phyloP scores from a whole-genome alignment of 75 land plant genomes.

The Pseudotsuga menziesii region DNA sequence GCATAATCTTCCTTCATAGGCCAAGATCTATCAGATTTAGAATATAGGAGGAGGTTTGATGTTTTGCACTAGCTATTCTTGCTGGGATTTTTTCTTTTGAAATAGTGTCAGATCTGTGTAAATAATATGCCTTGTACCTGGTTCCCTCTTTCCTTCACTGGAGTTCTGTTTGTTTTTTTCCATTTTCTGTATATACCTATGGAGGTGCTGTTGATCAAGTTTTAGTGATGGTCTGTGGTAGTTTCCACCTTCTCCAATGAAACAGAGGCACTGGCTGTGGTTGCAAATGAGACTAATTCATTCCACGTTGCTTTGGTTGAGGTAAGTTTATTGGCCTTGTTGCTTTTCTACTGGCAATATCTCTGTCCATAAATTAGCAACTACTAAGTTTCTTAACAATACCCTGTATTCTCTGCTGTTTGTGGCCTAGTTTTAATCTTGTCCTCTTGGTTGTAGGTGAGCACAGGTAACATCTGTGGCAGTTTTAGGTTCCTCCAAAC shows the following conservation, averaged over 20 bases:
- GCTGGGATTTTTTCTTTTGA: too few relatives aligned
- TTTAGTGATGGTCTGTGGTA: slow-evolving; percentile 17
- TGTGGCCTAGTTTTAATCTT: neutral
- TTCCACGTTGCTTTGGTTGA: slow-evolving; percentile 76
- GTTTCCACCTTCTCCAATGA: slow-evolving; percentile 50
- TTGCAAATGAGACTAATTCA: slow-evolving; percentile 24
- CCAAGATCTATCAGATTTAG: too few relatives aligned
- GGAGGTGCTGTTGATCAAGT: slow-evolving; percentile 3
- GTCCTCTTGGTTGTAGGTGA: slow-evolving; percentile 32
- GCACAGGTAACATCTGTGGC: slow-evolving; percentile 15
- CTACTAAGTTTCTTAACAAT: neutral
- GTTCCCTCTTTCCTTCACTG: neutral
- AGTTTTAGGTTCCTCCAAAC: slow-evolving; percentile 53
- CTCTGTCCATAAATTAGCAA: neutral
- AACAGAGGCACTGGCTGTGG: slow-evolving; percentile 44
- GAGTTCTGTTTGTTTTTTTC: neutral
- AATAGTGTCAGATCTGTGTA: too few relatives aligned
- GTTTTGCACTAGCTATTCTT: too few relatives aligned
- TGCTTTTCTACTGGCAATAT: neutral
- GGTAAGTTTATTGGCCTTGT: slow-evolving; percentile 27
- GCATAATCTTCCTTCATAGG: too few relatives aligned
- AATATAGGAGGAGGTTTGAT: too few relatives aligned
- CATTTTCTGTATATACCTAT: neutral
- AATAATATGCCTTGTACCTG: too few relatives aligned
- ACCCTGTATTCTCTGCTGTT: neutral